phyloP scores from a whole-genome alignment of 345 rosid genomes.

The Populus pruinosa region DNA sequence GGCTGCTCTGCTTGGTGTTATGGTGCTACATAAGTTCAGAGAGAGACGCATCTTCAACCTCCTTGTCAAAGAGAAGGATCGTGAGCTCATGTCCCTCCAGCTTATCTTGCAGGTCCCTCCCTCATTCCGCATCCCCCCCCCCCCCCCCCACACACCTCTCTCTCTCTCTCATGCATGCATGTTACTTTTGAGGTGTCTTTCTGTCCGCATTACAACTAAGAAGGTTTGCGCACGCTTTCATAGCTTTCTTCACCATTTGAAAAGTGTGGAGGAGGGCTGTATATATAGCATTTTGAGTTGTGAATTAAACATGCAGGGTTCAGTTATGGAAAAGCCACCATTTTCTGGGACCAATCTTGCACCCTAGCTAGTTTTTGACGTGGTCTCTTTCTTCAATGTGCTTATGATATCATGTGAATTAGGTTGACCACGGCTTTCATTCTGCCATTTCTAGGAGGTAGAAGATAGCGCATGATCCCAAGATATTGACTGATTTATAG shows the following conservation, averaged over 20 bases:
- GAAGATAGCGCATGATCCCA: background rate
- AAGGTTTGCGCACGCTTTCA: slow-evolving; percentile 7
- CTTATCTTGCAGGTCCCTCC: slow-evolving; percentile 52
- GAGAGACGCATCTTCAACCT: slow-evolving; percentile 53
- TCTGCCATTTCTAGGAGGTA: background rate
- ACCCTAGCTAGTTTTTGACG: background rate
- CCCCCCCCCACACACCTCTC: background rate
- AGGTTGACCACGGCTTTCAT: background rate
- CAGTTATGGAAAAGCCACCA: background rate
- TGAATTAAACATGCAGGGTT: background rate
- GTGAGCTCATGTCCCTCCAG: slow-evolving; percentile 43
- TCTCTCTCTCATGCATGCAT: background rate
- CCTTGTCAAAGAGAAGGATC: slow-evolving; percentile 45
- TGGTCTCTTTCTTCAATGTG: background rate
- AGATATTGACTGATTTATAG: background rate
- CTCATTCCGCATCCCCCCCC: too few relatives aligned
- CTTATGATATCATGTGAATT: background rate
- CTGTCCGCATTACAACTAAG: slow-evolving; percentile 13
- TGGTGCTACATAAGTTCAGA: slow-evolving; percentile 49
- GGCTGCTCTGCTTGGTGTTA: slow-evolving; percentile 53
- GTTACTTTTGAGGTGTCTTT: slow-evolving; percentile 18
- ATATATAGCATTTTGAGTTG: background rate
- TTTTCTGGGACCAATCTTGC: background rate
- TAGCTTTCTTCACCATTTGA: background rate
- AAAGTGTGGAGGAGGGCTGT: background rate